Evolutionary conservation across 1,139 yeast species (phyloP), one percentile per base, ranked within the genome.

Genomic region (Protomyces inouyei): DNA sequence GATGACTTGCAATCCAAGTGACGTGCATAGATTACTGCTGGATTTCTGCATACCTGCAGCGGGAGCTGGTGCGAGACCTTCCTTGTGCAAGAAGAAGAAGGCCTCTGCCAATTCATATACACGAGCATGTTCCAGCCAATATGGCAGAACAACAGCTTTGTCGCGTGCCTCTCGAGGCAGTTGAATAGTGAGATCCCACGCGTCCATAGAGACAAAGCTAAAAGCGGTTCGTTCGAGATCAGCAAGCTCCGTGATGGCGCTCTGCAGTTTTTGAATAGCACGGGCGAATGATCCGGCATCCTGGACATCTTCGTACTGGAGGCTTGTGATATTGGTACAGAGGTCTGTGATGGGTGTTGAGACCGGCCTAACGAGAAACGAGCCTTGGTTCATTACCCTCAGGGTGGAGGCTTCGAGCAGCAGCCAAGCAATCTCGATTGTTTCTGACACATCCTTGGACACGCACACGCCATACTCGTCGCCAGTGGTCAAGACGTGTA

Each of bases 111-210:
- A 76, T 74, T 90, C 97, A 76, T 88, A 90, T 35, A 87, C 81
- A 55, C 85, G 79, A 1, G 97, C 90, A 69, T 85, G 86, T 72
- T 86, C 89, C 67, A 92, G 77, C 72, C 86, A 89, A 2, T 82
- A 78, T 0, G 97, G 97, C 67, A 92, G 79, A 2, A 79, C 82
- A 64, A 88, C 84, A 14, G 83, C 81, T 73, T 87, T 85, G 73
- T 89, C 96, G 52, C 89, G 79, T 9, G 96, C 90, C 73, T 89
- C 96, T 59, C 95, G 80, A 4, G 88, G 86, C 35, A 92, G 75
- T 70, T 87, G 89, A 40, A 90, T 92, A 68, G 92, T 80, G 57
- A 92, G 76, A 69, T 85, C 86, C 83, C 86, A 82, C 9, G 85
- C 79, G 71, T 85, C 85, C 69, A 83, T 78, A 0, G 91, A 81